Conservation (phyloP, 345 rosid species). For the Adansonia digitata region DNA sequence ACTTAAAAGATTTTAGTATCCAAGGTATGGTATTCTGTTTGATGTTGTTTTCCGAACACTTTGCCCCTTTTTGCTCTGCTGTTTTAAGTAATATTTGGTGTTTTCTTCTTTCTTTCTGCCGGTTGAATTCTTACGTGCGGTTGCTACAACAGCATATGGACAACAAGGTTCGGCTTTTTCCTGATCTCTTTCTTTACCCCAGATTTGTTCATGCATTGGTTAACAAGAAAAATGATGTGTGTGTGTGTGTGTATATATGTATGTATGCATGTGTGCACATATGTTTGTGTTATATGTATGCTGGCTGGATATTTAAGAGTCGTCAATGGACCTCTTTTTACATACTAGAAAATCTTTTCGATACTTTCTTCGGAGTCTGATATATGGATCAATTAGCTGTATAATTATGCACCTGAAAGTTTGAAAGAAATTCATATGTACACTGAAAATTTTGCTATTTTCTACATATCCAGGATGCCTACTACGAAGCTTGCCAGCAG, state of each 20-base stretch:
- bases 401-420: not conserved
- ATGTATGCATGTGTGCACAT: not conserved
- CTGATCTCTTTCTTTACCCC: not conserved
- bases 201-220: not conserved
- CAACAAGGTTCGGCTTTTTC: conserved; percentile 58
- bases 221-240: not conserved
- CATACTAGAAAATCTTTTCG: no score
- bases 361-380: not conserved
- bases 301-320: not conserved
- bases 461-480: conserved; percentile 58
- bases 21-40: conserved; percentile 49
- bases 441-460: not conserved
- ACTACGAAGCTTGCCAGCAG: conserved; percentile 78
- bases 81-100: conserved; percentile 24
- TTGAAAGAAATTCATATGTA: not conserved
- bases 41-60: not conserved
- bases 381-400: not conserved
- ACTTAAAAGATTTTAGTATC: conserved; percentile 91
- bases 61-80: not conserved
- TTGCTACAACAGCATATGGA: conserved; percentile 55
- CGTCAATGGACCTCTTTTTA: not conserved
- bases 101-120: conserved; percentile 18
- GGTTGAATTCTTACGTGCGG: conserved; percentile 22
- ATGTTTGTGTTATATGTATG: not conserved
- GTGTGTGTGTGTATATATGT: not conserved